Percentiles rank a stretch among this genome's conserved stretches.
These are phyloP conservation scores for Saccharum officinarum DNA, from an alignment of 176 grass and related monocot species.

Conservation along the genomic window DNA sequence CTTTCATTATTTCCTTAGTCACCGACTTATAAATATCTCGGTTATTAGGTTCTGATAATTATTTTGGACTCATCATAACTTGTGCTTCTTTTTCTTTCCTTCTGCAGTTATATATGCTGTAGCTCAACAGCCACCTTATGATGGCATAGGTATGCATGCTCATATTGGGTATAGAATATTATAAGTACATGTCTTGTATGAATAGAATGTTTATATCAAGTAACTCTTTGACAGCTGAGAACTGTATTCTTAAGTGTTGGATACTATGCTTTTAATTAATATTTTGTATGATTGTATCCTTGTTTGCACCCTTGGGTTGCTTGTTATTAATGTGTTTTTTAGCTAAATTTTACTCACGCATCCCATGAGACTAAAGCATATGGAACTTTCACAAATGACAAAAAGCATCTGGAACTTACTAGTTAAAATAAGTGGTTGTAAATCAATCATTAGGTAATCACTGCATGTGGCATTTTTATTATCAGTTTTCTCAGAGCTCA, in stretches of 20 bases:
- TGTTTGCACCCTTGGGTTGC: not conserved
- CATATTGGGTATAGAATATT: not conserved
- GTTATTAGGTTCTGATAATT: not conserved
- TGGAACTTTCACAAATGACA: not conserved
- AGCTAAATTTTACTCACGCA: not conserved
- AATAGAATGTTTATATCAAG: not conserved
- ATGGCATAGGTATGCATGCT: constrained; percentile 55
- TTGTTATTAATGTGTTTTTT: constrained; percentile 12
- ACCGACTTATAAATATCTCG: not conserved
- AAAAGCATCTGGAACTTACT: not conserved
- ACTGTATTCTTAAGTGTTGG: not conserved
- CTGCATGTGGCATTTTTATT: constrained; percentile 24
- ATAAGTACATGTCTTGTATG: not conserved
- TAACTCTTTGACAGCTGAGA: not conserved
- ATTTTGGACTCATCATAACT: constrained; percentile 12
- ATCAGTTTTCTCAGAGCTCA: not conserved
- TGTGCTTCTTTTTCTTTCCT: constrained; percentile 30
- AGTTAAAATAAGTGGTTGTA: not conserved
- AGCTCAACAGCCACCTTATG: constrained; percentile 80
- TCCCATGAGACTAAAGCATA: not conserved
- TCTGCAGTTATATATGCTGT: constrained; percentile 88
- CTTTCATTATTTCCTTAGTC: not conserved
- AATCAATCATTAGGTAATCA: not conserved
- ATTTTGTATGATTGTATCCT: not conserved
- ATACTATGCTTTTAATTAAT: not conserved